Base-by-base conservation (phyloP, 495 filamentous ascomycete species). In the Aspergillus sparsus region DNA sequence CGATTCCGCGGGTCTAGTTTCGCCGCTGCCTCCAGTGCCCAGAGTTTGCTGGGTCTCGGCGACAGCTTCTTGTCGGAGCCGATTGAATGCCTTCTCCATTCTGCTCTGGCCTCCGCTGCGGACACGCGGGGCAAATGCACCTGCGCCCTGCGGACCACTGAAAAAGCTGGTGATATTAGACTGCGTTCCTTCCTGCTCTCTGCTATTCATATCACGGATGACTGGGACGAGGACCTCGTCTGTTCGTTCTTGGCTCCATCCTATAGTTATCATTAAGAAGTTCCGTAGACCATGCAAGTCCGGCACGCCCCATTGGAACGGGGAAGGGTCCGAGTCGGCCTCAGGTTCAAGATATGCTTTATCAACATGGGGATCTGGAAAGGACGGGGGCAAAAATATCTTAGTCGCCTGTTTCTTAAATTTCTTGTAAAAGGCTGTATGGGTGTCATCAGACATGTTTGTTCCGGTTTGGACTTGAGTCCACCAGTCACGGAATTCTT, bases 221-320 rank as follows among this genome's bases (percentile, higher is more conserved):
- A 98, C 95, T 0, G 94, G 94, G 9, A 98, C 89, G 3, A 98
- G 82, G 3, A 98, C 88, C 69, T 98, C 93, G 62, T 98, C 95
- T 0, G 93, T 97, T 18, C 90, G 81, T 67, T 96, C 93, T 67
- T 88, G 85, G 49, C 80, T 84, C 94, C 94, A 98, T 1, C 94
- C 94, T 60, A 98, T 89, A 1, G 92, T 96, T n/a, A 80, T 74
- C 91, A 96, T 97, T 44, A 98, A 77, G 65, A 93, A 98, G 15
- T 76, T 76, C n/a, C 95, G 74, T 53, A 98, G 73, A 0, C 89
- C 89, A 49, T 94, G 91, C 5, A 98, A 79, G 64, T 98, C 94
- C 0, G 94, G 94, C 0, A 96, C 89, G 16, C 94, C 94, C 94
- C 94, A 98, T 71, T 92, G 87, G 64, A 98, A 98, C 4, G 78